A percentile compares a stretch with the other conserved stretches of the same genome.
Evolutionary conservation across 208 protist genomes (phyloP).

Genomic region (Tetramitus jugosus): DNA sequence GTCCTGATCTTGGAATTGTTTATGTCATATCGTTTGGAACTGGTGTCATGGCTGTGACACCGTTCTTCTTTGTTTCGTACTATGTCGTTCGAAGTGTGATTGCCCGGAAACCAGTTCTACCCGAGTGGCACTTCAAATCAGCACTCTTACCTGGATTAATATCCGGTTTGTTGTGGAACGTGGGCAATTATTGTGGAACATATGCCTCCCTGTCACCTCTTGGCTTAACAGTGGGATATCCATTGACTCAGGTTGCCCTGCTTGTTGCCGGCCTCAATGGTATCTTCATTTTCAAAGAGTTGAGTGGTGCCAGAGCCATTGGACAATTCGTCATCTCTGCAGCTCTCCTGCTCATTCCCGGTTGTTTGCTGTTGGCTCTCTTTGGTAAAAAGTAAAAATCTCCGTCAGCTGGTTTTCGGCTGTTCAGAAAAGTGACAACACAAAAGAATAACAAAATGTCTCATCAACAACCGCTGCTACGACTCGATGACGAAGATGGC

Average conservation of each 20-base stretch:
- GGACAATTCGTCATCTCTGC: slow-evolving; percentile 4
- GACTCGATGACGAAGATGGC: too few species aligned
- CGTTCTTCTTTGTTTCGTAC: not conserved
- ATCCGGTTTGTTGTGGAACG: not conserved
- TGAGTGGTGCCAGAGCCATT: slow-evolving; percentile 1
- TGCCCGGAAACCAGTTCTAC: not conserved
- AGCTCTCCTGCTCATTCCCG: not conserved
- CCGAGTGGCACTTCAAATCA: not conserved
- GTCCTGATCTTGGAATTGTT: not conserved
- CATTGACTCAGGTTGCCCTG: not conserved
- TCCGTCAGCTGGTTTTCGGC: too few species aligned
- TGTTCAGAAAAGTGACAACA: too few species aligned
- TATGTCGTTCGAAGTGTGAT: too few species aligned
- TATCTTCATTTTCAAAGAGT: slow-evolving; percentile 10
- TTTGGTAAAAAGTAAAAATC: slow-evolving; percentile 15
- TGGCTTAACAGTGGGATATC: slow-evolving; percentile 14
- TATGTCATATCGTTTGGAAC: slow-evolving; percentile 15
- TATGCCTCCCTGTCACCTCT: not conserved
- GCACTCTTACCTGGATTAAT: not conserved
- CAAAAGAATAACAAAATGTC: too few species aligned
- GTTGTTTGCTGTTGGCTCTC: not conserved
- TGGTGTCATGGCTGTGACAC: not conserved
- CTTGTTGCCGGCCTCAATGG: slow-evolving; percentile 8
- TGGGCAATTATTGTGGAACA: not conserved
- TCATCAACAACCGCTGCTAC: too few species aligned